Base-by-base conservation (phyloP, 352 stramenopile species). In the Blastocystis sp. region DNA sequence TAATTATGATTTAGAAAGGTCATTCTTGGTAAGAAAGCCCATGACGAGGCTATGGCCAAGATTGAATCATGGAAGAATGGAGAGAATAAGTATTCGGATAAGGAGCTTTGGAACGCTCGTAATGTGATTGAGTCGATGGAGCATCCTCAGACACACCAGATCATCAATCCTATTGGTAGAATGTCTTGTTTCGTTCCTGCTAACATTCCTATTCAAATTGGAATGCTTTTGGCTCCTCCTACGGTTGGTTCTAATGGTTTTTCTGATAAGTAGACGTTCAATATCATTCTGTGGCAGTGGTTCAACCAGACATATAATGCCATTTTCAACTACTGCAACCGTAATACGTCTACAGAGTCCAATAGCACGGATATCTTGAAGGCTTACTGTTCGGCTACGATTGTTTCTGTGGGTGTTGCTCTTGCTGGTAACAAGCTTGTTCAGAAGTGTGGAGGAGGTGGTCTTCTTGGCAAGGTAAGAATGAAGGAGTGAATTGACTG, bases 221-320 rank as follows among this genome's bases (percentile, higher is more conserved):
- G 87, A 21, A 89, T 88, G 87, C 49, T 88, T 42, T 29, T 85
- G 4, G 87, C 69, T 24, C 12, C 54, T 39, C 27, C 77, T n/a
- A 86, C 66, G 9, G 81, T 71, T 35, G n/a, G 21, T 35, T 12
- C 49, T 78, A 59, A 32, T 51, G 16, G 37, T 77, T 7, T 0
- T 14, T n/a, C 11, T 65, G 19, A 63, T 29, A 11, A 39, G 51
- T 81, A 81, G 69, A 81, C 69, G 43, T 87, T 71, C n/a, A 75
- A 87, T 37, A 91, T 95, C 57, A 88, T 95, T 85, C 93, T 95
- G 86, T 95, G 92, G 92, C 92, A 94, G 89, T 94, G 92, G 73
- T 92, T 94, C 89, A 96, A 96, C 90, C 93, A 96, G 88, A 94
- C 91, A 24, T 96, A 95, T 88, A 96, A 96, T 89, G 94, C 92